phyloP scores from a whole-genome alignment of 2,329 filamentous ascomycete genomes.

The Xylariaceae sp. region DNA sequence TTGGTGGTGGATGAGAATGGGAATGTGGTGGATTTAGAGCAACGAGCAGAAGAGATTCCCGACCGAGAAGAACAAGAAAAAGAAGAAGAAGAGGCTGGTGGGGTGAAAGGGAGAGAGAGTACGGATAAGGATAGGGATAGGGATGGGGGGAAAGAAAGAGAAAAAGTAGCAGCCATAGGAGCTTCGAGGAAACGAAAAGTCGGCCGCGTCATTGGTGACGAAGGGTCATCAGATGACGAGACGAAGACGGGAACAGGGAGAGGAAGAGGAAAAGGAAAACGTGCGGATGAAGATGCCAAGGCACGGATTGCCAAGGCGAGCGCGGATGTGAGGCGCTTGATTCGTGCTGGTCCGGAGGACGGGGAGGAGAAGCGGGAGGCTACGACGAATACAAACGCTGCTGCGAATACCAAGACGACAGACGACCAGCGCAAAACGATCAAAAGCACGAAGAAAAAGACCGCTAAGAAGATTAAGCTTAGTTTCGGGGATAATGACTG shows the following conservation, averaged over 20 bases:
- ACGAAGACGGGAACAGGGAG: slow-evolving; percentile 6
- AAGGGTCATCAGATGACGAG: slow-evolving; percentile 26
- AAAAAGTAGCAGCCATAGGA: slow-evolving; percentile 38
- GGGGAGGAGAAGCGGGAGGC: not conserved
- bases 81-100: slow-evolving; percentile 14
- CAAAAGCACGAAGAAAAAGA: slow-evolving; percentile 40
- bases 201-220: slow-evolving; percentile 46
- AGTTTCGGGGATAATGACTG: slow-evolving; percentile 59
- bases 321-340: slow-evolving; percentile 13
- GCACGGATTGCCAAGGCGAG: slow-evolving; percentile 23
- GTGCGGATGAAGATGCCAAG: not conserved
- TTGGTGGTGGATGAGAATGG: slow-evolving; percentile 68
- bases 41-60: slow-evolving; percentile 27
- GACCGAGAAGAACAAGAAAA: slow-evolving; percentile 12
- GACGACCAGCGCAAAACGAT: not conserved
- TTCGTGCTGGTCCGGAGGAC: not conserved
- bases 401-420: not conserved
- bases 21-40: slow-evolving; percentile 51
- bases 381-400: not conserved
- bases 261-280: not conserved
- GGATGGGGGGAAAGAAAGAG: slow-evolving; percentile 29
- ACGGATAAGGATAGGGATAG: not conserved
- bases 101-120: slow-evolving; percentile 33
- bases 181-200: slow-evolving; percentile 50
- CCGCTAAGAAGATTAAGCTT: slow-evolving; percentile 59